Conservation (phyloP, 306 rosid species). For the Echinosophora koreensis region DNA sequence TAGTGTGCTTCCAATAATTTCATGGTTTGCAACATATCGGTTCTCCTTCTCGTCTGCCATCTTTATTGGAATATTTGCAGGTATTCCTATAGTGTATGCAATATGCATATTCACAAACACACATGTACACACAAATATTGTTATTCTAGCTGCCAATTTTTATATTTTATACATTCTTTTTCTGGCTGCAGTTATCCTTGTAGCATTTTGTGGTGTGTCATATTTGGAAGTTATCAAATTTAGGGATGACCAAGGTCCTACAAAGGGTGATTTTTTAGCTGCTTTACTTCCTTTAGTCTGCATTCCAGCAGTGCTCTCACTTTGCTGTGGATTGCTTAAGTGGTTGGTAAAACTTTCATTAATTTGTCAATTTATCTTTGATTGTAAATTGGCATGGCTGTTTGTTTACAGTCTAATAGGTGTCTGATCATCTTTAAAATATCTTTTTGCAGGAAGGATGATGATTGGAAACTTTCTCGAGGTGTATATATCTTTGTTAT, state of each 20-base stretch:
- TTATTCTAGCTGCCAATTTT: conserved; percentile 16
- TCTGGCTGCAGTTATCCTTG: conserved; percentile 73
- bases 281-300: conserved; percentile 96
- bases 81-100: conserved; percentile 51
- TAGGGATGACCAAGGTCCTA: conserved; percentile 78
- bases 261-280: conserved; percentile 92
- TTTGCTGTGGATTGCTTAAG: conserved; percentile 89
- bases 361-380: conserved; percentile 26
- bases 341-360: conserved; percentile 69
- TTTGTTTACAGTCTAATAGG: conserved; percentile 37
- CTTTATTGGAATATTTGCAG: conserved; percentile 83
- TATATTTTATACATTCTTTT: conserved; percentile 4
- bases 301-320: conserved; percentile 95
- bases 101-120: not conserved
- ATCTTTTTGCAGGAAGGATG: conserved; percentile 87
- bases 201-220: conserved; percentile 91
- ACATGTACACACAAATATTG: not conserved
- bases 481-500: conserved; percentile 88
- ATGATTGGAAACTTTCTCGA: conserved; percentile 93
- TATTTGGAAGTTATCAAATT: conserved; percentile 88
- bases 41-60: conserved; percentile 91
- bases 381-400: conserved; percentile 3
- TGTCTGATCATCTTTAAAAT: conserved; percentile 42
- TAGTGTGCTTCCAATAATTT: conserved; percentile 87
- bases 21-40: conserved; percentile 97